Percentiles rank a stretch among this genome's conserved stretches.
phyloP scores from a whole-genome alignment of 2,329 filamentous ascomycete species.

The Aureobasidium sp. region DNA sequence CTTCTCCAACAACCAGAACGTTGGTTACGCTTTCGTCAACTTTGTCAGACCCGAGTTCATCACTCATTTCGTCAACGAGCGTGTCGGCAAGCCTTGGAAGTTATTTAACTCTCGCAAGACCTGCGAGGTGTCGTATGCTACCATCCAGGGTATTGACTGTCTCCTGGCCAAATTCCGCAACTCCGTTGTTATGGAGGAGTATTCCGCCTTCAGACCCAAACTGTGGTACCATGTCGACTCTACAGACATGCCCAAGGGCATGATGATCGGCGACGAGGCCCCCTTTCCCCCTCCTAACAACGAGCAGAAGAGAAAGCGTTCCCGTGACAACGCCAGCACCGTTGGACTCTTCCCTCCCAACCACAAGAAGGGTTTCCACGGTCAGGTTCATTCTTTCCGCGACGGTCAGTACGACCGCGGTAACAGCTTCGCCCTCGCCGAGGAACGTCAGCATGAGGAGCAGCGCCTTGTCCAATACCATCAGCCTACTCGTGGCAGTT shows the following conservation, averaged over 20 bases:
- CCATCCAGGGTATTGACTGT: slow-evolving; percentile 87
- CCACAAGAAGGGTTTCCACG: slow-evolving; percentile 55
- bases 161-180: slow-evolving; percentile 94
- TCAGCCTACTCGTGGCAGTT: neutral
- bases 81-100: slow-evolving; percentile 48
- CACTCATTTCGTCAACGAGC: slow-evolving; percentile 40
- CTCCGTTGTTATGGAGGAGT: slow-evolving; percentile 89
- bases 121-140: slow-evolving; percentile 92
- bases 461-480: neutral
- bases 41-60: slow-evolving; percentile 75
- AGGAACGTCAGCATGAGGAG: slow-evolving; percentile 22
- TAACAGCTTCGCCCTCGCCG: slow-evolving; percentile 44
- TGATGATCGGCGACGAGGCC: slow-evolving; percentile 59
- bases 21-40: slow-evolving; percentile 97
- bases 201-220: slow-evolving; percentile 74
- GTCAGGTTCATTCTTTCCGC: slow-evolving; percentile 63
- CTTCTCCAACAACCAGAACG: slow-evolving; percentile 50
- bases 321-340: slow-evolving; percentile 77
- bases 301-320: slow-evolving; percentile 77
- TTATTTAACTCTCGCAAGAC: slow-evolving; percentile 78
- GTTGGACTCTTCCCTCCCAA: slow-evolving; percentile 82
- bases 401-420: slow-evolving; percentile 77
- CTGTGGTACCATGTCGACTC: slow-evolving; percentile 52
- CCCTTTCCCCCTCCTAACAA: slow-evolving; percentile 75
- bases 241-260: slow-evolving; percentile 33